Evolutionary conservation across 106 monocot species (phyloP).

Genomic region (Dioscorea alata): DNA sequence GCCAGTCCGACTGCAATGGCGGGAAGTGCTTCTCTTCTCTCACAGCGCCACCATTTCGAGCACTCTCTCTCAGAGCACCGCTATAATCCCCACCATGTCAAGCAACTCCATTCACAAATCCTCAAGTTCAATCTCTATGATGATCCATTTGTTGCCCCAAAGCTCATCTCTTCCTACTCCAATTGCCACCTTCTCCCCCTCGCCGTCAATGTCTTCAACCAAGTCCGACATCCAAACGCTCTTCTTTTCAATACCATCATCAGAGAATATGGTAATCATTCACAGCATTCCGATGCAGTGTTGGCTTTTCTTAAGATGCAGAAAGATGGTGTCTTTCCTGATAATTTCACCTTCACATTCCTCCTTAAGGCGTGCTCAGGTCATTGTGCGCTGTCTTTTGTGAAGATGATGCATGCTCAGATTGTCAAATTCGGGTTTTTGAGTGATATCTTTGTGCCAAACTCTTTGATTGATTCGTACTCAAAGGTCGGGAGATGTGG

Average conservation of each 20-base stretch:
- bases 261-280: constrained; percentile 38
- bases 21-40: neutral
- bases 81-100: constrained; percentile 26
- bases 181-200: constrained; percentile 22
- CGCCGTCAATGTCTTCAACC: constrained; percentile 39
- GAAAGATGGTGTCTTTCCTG: constrained; percentile 16
- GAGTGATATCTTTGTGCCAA: constrained; percentile 61
- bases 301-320: constrained; percentile 42
- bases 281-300: constrained; percentile 24
- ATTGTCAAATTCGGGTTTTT: constrained; percentile 50
- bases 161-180: constrained; percentile 64
- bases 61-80: constrained; percentile 45
- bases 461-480: constrained; percentile 64
- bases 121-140: constrained; percentile 39
- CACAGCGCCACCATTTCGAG: constrained; percentile 52
- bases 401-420: constrained; percentile 56
- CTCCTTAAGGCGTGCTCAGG: constrained; percentile 54
- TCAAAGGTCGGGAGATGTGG: constrained; percentile 24
- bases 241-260: constrained; percentile 68
- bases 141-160: constrained; percentile 54
- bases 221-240: constrained; percentile 39
- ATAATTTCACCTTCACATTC: constrained; percentile 69
- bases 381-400: constrained; percentile 1
- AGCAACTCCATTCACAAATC: constrained; percentile 53
- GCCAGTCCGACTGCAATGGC: too few species aligned